Base-by-base conservation (phyloP, 306 rosid genomes). In the Geum urbanum region DNA sequence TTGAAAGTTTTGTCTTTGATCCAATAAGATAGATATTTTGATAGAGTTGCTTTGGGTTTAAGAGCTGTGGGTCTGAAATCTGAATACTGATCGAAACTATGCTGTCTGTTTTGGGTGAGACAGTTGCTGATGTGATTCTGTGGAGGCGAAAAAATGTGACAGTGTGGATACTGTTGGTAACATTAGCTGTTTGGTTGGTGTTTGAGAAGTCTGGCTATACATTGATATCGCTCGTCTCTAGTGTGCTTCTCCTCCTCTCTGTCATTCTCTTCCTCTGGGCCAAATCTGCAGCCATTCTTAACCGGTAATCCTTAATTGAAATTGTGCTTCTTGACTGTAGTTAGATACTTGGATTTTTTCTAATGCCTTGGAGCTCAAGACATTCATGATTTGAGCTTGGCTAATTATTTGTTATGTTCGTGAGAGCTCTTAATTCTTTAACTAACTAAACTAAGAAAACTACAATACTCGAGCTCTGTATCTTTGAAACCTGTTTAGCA, bases 191-290 rank as follows among this genome's bases (percentile, higher is more conserved):
- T 80, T 91, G 97, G 97, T 65, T 91, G 77, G 92, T 95, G 73
- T 95, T 95, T 85, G 97, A 91, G 85, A 84, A 79, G 87, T 91
- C 91, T 82, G 92, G 99, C 73, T 91, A 95, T 74, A 95, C 99
- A 11, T 82, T 90, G 72, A 71, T 94, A 78, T 94, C 98, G 1
- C 90, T 94, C 68, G 82, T 85, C 64, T 90, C 98, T 15, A 87
- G 81, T 82, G 97, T 95, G 80, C 84, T 95, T 8, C 97, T 95
- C 22, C 99, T 95, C 57, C 99, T 95, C 66, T 48, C 83, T 71
- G 77, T 80, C 77, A 89, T 91, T 79, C 89, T 95, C 77, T 95
- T 89, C 78, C 86, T 91, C 49, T 95, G 99, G 99, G 95, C 99
- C 65, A 95, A 87, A 84, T 87, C 99, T 55, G 99, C 99, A 0